phyloP scores from a whole-genome alignment of 1,139 yeast species.

The Insectozyma bohioensis region DNA sequence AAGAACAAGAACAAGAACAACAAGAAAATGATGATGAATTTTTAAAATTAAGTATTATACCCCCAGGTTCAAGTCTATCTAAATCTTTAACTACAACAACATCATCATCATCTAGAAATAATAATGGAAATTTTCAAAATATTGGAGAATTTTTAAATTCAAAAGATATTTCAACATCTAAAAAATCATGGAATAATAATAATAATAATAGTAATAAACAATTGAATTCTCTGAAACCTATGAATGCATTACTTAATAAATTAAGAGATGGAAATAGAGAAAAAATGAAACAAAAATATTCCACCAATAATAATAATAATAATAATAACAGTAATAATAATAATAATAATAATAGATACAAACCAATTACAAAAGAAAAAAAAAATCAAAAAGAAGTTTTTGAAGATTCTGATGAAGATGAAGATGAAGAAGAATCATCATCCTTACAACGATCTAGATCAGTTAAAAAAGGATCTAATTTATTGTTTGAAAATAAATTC shows the following conservation, averaged over 20 bases:
- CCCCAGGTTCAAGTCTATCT: constrained; percentile 36
- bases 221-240: constrained; percentile 23
- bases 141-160: constrained; percentile 35
- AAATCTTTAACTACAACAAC: background rate
- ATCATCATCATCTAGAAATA: background rate
- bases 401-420: constrained; percentile 12
- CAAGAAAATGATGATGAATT: constrained; percentile 20
- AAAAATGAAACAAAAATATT: constrained; percentile 13
- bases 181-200: background rate
- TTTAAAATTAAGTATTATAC: constrained; percentile 44
- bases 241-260: constrained; percentile 47
- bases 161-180: constrained; percentile 12
- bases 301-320: too few relatives aligned
- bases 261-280: constrained; percentile 35
- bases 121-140: constrained; percentile 12
- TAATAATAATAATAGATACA: too few relatives aligned
- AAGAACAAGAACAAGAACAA: background rate
- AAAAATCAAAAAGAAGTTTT: background rate
- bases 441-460: constrained; percentile 11
- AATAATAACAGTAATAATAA: too few relatives aligned
- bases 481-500: constrained; percentile 13
- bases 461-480: constrained; percentile 18
- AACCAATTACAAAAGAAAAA: background rate
- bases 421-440: constrained; percentile 5
- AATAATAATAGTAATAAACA: background rate